Base-by-base conservation (phyloP, 2,329 filamentous ascomycete genomes). In the Aspergillus pseudoviridinutans region DNA sequence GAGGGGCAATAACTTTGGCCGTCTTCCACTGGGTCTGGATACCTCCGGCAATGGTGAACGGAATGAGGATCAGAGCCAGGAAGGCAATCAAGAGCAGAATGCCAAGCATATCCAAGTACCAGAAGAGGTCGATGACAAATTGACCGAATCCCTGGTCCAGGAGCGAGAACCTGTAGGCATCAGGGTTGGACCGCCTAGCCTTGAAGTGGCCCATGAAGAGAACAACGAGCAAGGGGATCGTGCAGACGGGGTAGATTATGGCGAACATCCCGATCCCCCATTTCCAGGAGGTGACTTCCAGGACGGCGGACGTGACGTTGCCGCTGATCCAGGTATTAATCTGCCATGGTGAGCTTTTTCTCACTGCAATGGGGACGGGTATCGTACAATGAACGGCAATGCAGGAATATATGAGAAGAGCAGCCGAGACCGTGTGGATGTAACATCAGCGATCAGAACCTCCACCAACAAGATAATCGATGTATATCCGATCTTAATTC, bases 181-280 rank as follows among this genome's bases (percentile, higher is more conserved):
- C 72, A 0, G 77, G 72, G 1, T 82, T 83, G n/a, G 72, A 65
- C 58, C 76, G 80, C 63, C 77, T 80, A 12, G 84, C 85, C 22
- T 84, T 81, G 17, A 73, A 77, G 10, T 77, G 74, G 14, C 84
- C 80, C 42, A 83, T 64, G 52, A 73, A 70, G 0, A 88, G 75
- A 5, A 79, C 79, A 42, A 78, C 60, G 64, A 87, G 71, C 0
- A 87, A 74, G 1, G 85, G 84, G 4, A 86, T 58, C 0, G 81
- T 77, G 55, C 80, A 81, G 7, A 83, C 73, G 1, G 84, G 81
- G 64, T 83, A 86, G 51, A 87, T 84, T 60, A 87, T 81, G 50
- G 77, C 78, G 78, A 82, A 87, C 84, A 87, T 87, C 61, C 84
- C 85, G 25, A 85, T 78, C 14, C 85, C 85, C 84, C 84, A 87